These are phyloP conservation scores for Coniosporium apollinis DNA, from an alignment of 495 filamentous ascomycete species.

Conservation along the genomic window DNA sequence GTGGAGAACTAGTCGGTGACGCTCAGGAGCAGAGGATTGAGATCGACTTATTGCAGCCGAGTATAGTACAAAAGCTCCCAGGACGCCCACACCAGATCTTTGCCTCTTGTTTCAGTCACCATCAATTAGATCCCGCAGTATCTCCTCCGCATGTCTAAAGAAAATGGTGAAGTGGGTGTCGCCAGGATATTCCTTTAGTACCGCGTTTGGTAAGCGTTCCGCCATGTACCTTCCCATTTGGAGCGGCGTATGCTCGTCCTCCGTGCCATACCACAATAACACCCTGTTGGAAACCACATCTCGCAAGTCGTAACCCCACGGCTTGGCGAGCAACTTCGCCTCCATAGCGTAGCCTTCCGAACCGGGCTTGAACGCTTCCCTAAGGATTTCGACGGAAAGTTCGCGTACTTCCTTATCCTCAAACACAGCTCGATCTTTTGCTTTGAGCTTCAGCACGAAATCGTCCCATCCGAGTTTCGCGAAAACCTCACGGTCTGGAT, in stretches of 20 bases:
- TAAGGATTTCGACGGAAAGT: conserved; percentile 4
- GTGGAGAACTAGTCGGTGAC: too few species aligned
- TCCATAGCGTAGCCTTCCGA: conserved; percentile 15
- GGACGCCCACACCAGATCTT: too few species aligned
- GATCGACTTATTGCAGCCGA: too few species aligned
- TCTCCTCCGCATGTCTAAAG: background rate
- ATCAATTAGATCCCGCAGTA: background rate
- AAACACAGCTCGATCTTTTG: conserved; percentile 1
- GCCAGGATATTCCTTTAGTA: background rate
- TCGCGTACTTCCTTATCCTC: conserved; percentile 5
- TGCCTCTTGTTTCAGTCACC: too few species aligned
- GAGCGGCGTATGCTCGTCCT: conserved; percentile 20
- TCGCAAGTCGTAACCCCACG: conserved; percentile 24
- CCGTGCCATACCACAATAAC: conserved; percentile 23
- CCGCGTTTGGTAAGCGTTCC: conserved; percentile 4
- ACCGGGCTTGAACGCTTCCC: conserved; percentile 21
- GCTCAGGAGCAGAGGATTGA: too few species aligned
- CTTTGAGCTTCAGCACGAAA: background rate
- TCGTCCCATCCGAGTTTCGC: background rate
- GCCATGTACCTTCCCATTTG: conserved; percentile 4
- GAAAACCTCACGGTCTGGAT: conserved; percentile 1
- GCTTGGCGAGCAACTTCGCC: conserved; percentile 13
- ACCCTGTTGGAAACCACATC: conserved; percentile 18
- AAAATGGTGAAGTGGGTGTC: conserved; percentile 1
- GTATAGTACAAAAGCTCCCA: too few species aligned